These are phyloP conservation scores for Colletotrichum sp. DNA, from an alignment of 2,329 filamentous ascomycete genomes.

Conservation along the genomic window DNA sequence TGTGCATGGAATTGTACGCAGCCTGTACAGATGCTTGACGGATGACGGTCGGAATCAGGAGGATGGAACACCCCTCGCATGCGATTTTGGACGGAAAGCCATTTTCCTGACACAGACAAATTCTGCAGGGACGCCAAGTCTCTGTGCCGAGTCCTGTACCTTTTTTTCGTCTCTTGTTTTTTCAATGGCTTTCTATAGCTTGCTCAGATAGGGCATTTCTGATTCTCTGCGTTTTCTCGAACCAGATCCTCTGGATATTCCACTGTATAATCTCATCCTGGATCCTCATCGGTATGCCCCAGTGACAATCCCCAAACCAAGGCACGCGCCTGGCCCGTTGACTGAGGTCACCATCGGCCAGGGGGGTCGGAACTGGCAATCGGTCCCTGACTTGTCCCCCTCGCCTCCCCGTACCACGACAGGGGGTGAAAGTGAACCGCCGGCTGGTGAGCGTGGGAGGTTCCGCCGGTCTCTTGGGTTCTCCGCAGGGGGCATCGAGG, in stretches of 20 bases:
- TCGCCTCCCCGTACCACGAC: neutral
- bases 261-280: neutral
- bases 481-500: neutral
- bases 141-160: neutral
- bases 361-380: neutral
- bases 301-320: neutral
- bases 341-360: constrained; percentile 1
- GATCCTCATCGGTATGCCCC: neutral
- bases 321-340: neutral
- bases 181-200: neutral
- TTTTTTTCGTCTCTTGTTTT: neutral
- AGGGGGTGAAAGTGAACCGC: neutral
- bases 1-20: neutral
- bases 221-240: neutral
- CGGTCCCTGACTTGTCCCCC: neutral
- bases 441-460: neutral
- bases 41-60: neutral
- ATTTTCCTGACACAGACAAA: constrained; percentile 11
- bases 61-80: constrained; percentile 5
- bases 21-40: neutral
- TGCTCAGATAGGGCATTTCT: neutral
- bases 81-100: constrained; percentile 11
- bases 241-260: neutral
- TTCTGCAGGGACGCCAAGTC: constrained; percentile 13
- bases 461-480: neutral